Percentiles rank a stretch among this genome's conserved stretches.
These are phyloP conservation scores for Penicillium salamii DNA, from an alignment of 495 filamentous ascomycete genomes.

Conservation along the genomic window DNA sequence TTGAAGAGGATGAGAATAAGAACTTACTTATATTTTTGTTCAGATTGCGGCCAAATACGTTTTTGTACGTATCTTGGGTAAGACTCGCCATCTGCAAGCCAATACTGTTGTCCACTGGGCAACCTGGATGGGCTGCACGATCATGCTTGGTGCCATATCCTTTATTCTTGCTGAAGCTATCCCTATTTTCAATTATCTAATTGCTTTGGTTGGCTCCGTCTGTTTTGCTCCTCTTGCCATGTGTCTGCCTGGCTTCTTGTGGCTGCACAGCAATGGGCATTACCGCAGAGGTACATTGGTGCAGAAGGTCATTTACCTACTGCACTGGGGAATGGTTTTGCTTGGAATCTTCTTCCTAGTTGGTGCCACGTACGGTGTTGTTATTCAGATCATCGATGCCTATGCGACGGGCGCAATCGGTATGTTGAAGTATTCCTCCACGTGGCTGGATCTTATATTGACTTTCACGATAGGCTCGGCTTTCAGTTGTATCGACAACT, in stretches of 20 bases:
- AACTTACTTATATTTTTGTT: not conserved
- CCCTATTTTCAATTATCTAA: conserved; percentile 62
- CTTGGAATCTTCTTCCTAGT: conserved; percentile 22
- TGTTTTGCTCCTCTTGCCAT: conserved; percentile 34
- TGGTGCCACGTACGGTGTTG: conserved; percentile 19
- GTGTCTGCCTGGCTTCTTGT: conserved; percentile 38
- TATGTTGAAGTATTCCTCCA: conserved; percentile 3
- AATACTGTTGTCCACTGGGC: conserved; percentile 39
- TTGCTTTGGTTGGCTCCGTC: conserved; percentile 39
- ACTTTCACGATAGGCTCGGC: conserved; percentile 3
- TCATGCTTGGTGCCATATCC: conserved; percentile 51
- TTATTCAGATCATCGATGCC: conserved; percentile 14
- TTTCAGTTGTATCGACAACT: conserved; percentile 14
- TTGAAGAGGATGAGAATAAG: too few relatives aligned
- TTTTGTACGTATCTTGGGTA: conserved; percentile 53
- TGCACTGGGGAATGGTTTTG: conserved; percentile 13
- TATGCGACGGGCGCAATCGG: conserved; percentile 16
- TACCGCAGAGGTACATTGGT: conserved; percentile 13
- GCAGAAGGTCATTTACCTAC: conserved; percentile 10
- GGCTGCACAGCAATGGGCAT: conserved; percentile 39
- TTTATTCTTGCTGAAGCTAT: conserved; percentile 66
- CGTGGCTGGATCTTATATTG: not conserved
- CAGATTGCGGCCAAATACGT: conserved; percentile 54
- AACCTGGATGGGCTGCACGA: conserved; percentile 54
- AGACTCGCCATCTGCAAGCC: conserved; percentile 51